Evolutionary conservation across 176 grass and related monocot genomes (phyloP), one percentile per base, ranked within the genome.

Genomic region (Triticum timopheevii): DNA sequence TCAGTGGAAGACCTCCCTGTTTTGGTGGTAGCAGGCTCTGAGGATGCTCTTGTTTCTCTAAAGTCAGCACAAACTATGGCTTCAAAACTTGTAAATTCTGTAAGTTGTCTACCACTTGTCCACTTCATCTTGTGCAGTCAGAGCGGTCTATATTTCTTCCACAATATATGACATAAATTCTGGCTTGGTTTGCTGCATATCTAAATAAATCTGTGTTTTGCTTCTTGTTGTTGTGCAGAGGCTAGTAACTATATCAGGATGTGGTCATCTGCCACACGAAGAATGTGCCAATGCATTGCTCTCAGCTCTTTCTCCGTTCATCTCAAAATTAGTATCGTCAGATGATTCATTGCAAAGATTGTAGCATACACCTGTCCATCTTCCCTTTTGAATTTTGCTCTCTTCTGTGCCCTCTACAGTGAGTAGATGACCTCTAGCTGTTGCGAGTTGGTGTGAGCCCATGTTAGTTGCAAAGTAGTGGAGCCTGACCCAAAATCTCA

Each of bases 221-320:
- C 69, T 36, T 33, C 34, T 64, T 85, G 22, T 62, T 85, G 0
- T 77, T 82, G 65, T 82, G 76, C 94, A 98, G 96, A 96, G 93
- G 76, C 78, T 98, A 69, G 80, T 98, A 66, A 90, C 90, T 17
- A 96, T 98, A 88, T 98, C 96, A 11, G 88, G 87, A 66, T 98
- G 96, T 45, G 96, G 96, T 38, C 96, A 98, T 90, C 67, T 98
- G 83, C 96, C 96, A 52, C 96, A 98, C 69, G 96, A 98, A 86
- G 96, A 98, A 87, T 98, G 96, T 76, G 93, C 96, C 47, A 94
- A 94, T 78, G 93, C 92, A 35, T 88, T 98, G 23, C 93, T 98
- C 20, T 94, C 93, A 6, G 96, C 96, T 65, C 90, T 98, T 52
- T 88, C 90, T 28, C 96, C 94, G 5, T 98, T 98, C 76, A 96